These are phyloP conservation scores for Penicillium simplicissimum DNA, from an alignment of 495 filamentous ascomycete species.

Conservation along the genomic window DNA sequence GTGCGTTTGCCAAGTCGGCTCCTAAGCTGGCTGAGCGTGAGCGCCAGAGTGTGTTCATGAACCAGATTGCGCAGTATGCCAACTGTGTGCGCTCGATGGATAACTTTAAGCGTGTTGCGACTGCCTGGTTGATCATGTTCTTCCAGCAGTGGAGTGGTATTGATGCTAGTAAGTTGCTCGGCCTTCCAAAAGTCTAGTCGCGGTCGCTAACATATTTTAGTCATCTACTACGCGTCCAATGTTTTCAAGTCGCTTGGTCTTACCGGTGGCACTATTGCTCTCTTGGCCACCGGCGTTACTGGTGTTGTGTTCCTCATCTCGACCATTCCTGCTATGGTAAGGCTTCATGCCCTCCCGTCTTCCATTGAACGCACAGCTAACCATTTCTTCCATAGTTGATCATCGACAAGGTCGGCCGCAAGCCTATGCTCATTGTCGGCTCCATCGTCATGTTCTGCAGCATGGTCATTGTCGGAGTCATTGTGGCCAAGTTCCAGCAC, in stretches of 20 bases:
- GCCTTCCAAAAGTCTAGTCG: no score
- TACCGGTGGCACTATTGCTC: conserved; percentile 75
- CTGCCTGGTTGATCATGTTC: conserved; percentile 44
- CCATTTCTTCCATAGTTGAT: conserved; percentile 57
- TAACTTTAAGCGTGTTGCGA: conserved; percentile 43
- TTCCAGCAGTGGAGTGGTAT: conserved; percentile 49
- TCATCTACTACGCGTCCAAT: conserved; percentile 42
- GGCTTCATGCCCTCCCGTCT: conserved; percentile 47
- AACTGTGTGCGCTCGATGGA: conserved; percentile 39
- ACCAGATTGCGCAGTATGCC: conserved; percentile 39
- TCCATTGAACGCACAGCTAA: conserved; percentile 46
- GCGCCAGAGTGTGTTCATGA: conserved; percentile 34
- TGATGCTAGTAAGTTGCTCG: conserved; percentile 33
- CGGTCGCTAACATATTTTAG: conserved; percentile 3
- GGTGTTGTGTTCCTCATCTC: conserved; percentile 69
- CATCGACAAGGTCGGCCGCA: conserved; percentile 74
- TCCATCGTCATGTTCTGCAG: conserved; percentile 45
- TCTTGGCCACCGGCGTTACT: conserved; percentile 63
- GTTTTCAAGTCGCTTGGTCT: conserved; percentile 73
- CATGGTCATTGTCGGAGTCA: conserved; percentile 50
- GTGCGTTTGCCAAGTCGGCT: conserved; percentile 38
- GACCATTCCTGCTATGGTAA: conserved; percentile 72
- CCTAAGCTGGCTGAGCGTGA: conserved; percentile 37
- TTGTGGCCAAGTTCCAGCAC: conserved; percentile 43
- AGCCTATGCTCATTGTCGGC: conserved; percentile 70